Base-by-base conservation (phyloP, 1,284 basidiomycete genomes). In the Puccinia novopanici region DNA sequence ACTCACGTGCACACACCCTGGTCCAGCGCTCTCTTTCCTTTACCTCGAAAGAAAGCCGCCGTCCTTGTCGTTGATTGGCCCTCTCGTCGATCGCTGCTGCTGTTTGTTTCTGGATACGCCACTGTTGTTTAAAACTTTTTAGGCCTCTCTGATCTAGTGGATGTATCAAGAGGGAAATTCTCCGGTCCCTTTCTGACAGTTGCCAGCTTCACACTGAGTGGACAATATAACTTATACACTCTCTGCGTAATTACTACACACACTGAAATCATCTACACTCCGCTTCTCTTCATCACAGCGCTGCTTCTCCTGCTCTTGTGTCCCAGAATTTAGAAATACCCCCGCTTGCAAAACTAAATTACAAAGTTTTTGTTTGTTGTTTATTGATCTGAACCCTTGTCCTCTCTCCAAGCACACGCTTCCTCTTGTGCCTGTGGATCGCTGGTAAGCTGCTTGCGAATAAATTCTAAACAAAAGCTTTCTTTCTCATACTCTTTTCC, bases 61-160 rank as follows among this genome's bases (percentile, higher is more conserved):
- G 15, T 63, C 27, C 17, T 22, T 63, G 37, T 22, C 15, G 3
- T 61, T 61, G 59, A 9, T 61, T 61, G 59, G 27, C 34, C 17
- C 59, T 40, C 34, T n/a, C n/a, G 59, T 63, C 59, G 59, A 63
- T 63, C 59, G 59, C 27, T 63, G 50, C 19, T 52, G 50, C n/a
- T n/a, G n/a, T 63, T 19, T 63, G 34, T 40, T 40, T 63, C 34
- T 5, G 34, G 8, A 63, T 63, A 22, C 59, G 59, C 59, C 59
- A 40, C 59, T 1, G 30, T 61, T 52, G 10, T n/a, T n/a, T n/a
- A n/a, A n/a, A 52, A 52, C 3, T 61, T 61, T n/a, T 30, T 34
- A 37, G 15, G 27, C 5, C 13, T 17, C 57, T 30, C 57, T 61
- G n/a, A n/a, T n/a, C n/a, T n/a, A n/a, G n/a, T n/a, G n/a, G n/a